A percentile compares a stretch with the other conserved stretches of the same genome.
Conservation (phyloP, 345 rosid genomes). For the Bruguiera gymnorhiza region DNA sequence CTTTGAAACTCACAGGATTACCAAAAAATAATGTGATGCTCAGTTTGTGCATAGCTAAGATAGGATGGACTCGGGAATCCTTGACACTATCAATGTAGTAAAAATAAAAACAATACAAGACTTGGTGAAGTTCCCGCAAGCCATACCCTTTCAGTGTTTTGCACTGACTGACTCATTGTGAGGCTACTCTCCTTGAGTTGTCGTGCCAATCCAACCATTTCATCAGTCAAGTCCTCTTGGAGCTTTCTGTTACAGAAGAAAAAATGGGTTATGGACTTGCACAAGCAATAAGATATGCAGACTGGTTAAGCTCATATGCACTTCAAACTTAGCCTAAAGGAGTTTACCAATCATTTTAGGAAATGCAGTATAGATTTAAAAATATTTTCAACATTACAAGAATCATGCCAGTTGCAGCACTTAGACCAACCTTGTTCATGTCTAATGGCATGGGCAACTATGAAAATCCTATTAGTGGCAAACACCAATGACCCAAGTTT, state of each 20-base stretch:
- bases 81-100: background rate
- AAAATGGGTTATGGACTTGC: background rate
- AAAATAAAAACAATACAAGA: background rate
- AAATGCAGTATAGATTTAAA: background rate
- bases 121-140: background rate
- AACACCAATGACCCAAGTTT: background rate
- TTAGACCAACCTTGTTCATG: background rate
- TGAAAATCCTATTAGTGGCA: background rate
- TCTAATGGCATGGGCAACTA: background rate
- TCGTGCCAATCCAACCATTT: conserved; percentile 85
- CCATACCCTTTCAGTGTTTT: conserved; percentile 72
- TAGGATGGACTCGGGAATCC: background rate
- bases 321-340: background rate
- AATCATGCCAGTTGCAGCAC: background rate
- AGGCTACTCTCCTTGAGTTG: conserved; percentile 90
- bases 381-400: background rate
- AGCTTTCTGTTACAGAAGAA: conserved; percentile 45
- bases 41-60: no score
- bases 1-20: no score
- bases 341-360: background rate
- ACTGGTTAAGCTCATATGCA: background rate
- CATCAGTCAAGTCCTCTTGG: conserved; percentile 86
- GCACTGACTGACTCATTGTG: conserved; percentile 69
- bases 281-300: background rate
- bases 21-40: no score